These are phyloP conservation scores for Aspergillus vadensis DNA, from an alignment of 2,329 filamentous ascomycete genomes.

Conservation along the genomic window DNA sequence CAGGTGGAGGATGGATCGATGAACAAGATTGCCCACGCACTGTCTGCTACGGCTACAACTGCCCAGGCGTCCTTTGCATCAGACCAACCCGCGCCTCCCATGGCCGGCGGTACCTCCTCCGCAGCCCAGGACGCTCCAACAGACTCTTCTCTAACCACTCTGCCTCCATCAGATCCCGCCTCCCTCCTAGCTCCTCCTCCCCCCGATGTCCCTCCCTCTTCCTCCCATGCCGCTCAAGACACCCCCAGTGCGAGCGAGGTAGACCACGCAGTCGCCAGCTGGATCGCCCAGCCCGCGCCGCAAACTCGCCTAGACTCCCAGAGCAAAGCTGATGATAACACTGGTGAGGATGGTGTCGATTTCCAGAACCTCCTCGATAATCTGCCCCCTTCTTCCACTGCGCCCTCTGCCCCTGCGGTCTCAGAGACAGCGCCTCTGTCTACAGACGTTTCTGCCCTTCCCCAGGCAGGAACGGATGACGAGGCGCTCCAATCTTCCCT, in stretches of 20 bases:
- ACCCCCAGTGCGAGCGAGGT: slow-evolving; percentile 33
- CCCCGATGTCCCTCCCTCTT: slow-evolving; percentile 25
- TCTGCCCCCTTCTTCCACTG: slow-evolving; percentile 41
- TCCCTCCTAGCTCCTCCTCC: slow-evolving; percentile 28
- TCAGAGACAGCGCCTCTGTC: slow-evolving; percentile 27
- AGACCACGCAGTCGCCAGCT: slow-evolving; percentile 29
- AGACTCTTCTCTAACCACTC: slow-evolving; percentile 28
- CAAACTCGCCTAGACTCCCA: slow-evolving; percentile 29
- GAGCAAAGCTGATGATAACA: slow-evolving; percentile 23
- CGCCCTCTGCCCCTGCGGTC: slow-evolving; percentile 28
- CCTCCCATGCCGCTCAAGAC: slow-evolving; percentile 31
- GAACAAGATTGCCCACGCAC: slow-evolving; percentile 31
- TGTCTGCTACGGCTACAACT: slow-evolving; percentile 21
- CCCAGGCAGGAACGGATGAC: slow-evolving; percentile 33
- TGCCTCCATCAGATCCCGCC: slow-evolving; percentile 29
- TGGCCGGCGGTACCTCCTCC: slow-evolving; percentile 16
- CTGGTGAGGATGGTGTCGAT: slow-evolving; percentile 45
- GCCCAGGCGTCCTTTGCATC: slow-evolving; percentile 21
- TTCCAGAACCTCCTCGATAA: slow-evolving; percentile 54
- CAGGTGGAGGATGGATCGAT: slow-evolving; percentile 27
- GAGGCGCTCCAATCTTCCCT: slow-evolving; percentile 36
- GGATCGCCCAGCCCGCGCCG: slow-evolving; percentile 22
- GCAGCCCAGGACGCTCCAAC: slow-evolving; percentile 15
- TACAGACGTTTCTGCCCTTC: slow-evolving; percentile 30
- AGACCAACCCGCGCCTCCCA: slow-evolving; percentile 21